Conservation (phyloP, 352 stramenopile genomes). For the Phytophthora colocasiae region DNA sequence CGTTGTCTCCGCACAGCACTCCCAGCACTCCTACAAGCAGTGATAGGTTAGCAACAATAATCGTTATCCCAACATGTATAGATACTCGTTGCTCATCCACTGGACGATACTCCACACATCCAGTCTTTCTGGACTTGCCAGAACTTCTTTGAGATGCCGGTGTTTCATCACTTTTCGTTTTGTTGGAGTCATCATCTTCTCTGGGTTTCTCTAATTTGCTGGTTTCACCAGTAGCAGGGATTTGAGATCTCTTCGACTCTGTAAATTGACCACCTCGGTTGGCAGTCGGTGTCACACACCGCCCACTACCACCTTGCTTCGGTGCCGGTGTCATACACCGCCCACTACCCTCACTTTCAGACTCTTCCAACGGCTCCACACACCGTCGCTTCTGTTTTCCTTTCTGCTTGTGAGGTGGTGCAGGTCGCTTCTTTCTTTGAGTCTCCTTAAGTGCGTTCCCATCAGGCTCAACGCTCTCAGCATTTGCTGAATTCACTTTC, state of each 20-base stretch:
- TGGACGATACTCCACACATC: neutral
- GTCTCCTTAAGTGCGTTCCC: neutral
- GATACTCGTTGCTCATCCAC: too few species aligned
- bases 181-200: neutral
- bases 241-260: neutral
- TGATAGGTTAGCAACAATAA: too few species aligned
- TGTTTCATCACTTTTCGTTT: neutral
- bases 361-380: neutral
- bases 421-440: neutral
- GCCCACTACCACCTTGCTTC: neutral
- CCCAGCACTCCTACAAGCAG: too few species aligned
- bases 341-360: constrained; percentile 7
- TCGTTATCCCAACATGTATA: too few species aligned
- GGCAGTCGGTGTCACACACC: too few species aligned
- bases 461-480: neutral
- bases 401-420: neutral
- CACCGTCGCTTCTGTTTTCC: neutral
- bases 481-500: neutral
- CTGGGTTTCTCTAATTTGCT: neutral
- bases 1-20: too few species aligned
- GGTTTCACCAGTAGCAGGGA: neutral
- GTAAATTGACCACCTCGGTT: too few species aligned
- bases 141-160: neutral
- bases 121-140: neutral
- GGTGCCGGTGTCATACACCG: constrained; percentile 11